Evolutionary conservation across 371 early-diverging fungal species (phyloP), one percentile per base, ranked within the genome.

Genomic region (Actinomortierella ambigua): DNA sequence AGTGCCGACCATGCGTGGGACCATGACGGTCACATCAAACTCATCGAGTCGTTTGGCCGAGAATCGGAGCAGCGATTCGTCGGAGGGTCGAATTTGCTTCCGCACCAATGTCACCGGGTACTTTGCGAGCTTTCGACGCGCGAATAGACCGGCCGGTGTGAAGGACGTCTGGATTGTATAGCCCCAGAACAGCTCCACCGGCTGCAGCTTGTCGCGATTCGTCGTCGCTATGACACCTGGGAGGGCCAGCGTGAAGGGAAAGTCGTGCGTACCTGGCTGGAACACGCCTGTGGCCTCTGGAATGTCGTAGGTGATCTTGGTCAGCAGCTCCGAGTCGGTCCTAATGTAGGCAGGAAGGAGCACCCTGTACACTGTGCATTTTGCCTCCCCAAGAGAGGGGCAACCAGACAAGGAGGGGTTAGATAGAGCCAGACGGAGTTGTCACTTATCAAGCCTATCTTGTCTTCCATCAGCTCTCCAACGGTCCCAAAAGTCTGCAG

Each of bases 171-270:
- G 20, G n/a, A 73, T 50, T 4, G 53, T 55, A 27, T 66, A 73
- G 4, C 27, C 41, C 73, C 73, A 73, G 9, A 42, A 11, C 34
- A 73, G 41, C 5, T 48, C n/a, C 17, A n/a, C 17, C 0, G 60
- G 34, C 39, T 59, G 61, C 2, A 73, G 28, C 42, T 47, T 55
- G 5, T 55, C 6, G 13, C 50, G n/a, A n/a, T 51, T 52, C 5
- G 63, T 63, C 40, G 73, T 51, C 6, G 60, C 53, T 7, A 73
- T 23, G 54, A 66, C 54, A 2, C 73, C 67, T 20, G 73, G 73
- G 53, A 73, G 29, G 15, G 60, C 7, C 5, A 73, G 27, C 14
- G 42, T 42, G 29, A 73, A 66, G 0, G 63, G 63, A 3, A 66
- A 53, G 11, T 46, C n/a, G 61, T 73, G 50, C 0, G 62, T 63